Evolutionary conservation across 2,329 filamentous ascomycete genomes (phyloP), one percentile per base, ranked within the genome.

Genomic region (Ophiostoma triangulosporum): DNA sequence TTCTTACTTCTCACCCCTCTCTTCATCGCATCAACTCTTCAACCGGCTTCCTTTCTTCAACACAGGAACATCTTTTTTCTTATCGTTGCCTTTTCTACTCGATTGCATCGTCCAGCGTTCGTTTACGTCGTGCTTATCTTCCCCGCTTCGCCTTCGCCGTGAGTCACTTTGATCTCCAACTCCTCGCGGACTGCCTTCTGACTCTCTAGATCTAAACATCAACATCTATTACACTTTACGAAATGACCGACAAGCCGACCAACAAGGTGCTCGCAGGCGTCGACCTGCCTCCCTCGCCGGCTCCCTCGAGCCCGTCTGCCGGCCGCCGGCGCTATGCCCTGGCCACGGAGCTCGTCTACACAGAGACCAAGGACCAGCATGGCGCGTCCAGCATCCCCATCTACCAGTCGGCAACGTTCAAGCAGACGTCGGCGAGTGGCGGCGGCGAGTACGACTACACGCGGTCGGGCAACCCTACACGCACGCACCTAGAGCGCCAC

Each of bases 391-490:
- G 90, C 68, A 84, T 95, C 62, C 93, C 93, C 52, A 97, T 98
- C 65, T 98, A 98, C 70, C 93, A 95, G 77, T 95, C 88, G 49
- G 94, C 93, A 49, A 98, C 93, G 35, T 98, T 98, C 76, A 98
- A 98, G 72, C 93, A 97, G 70, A 80, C 79, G 22, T 88, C 85
- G 17, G 84, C 86, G 58, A 76, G 70, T 46, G 88, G 87, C 56
- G 88, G 87, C 56, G 88, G 88, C 56, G 90, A 97, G 69, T 98
- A 97, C 70, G 93, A 98, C 73, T 98, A 98, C 73, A 97, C 93
- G 56, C 87, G 94, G 57, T 97, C 90, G 33, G 93, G 93, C 54
- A 98, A 98, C 67, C 93, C 93, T 17, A 98, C 93, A 55, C 81
- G 93, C 60, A 95, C 91, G 32, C 93, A 98, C 65, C 80, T 98